Evolutionary conservation across 192 early-diverging fungal species (phyloP).

Genomic region (Backusella luteola): DNA sequence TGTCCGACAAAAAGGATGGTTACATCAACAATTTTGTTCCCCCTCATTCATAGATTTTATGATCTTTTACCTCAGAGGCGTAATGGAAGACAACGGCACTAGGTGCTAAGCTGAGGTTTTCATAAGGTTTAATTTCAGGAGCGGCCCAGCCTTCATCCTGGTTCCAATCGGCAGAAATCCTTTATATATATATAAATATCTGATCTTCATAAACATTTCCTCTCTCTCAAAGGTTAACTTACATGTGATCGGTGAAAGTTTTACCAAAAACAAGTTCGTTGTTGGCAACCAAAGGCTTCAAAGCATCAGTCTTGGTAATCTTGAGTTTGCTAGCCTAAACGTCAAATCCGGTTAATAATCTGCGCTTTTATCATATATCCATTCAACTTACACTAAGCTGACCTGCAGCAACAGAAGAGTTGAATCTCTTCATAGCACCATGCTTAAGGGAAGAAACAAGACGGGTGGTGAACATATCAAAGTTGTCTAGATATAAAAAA

Average conservation of each 20-base stretch:
- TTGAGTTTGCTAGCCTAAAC: constrained; percentile 20
- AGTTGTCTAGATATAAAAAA: background rate
- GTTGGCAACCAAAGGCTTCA: constrained; percentile 60
- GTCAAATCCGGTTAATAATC: background rate
- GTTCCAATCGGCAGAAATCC: constrained; percentile 77
- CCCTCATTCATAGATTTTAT: background rate
- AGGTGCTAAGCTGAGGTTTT: constrained; percentile 78
- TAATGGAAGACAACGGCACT: constrained; percentile 93
- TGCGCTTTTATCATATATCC: background rate
- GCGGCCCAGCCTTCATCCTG: constrained; percentile 69
- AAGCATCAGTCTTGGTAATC: constrained; percentile 13
- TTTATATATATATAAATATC: background rate
- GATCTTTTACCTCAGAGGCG: constrained; percentile 59
- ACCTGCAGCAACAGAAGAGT: background rate
- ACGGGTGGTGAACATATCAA: constrained; percentile 8
- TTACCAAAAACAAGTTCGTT: constrained; percentile 83
- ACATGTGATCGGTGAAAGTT: constrained; percentile 95
- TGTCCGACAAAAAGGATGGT: background rate
- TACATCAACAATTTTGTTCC: background rate
- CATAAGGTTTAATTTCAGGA: constrained; percentile 88
- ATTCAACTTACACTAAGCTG: constrained; percentile 13
- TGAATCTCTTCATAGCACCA: constrained; percentile 14
- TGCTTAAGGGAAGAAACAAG: background rate
- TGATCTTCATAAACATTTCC: background rate
- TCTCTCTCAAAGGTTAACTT: background rate